Conservation (phyloP, 768 basidiomycete genomes). For the Rhodotorula paludigena region DNA sequence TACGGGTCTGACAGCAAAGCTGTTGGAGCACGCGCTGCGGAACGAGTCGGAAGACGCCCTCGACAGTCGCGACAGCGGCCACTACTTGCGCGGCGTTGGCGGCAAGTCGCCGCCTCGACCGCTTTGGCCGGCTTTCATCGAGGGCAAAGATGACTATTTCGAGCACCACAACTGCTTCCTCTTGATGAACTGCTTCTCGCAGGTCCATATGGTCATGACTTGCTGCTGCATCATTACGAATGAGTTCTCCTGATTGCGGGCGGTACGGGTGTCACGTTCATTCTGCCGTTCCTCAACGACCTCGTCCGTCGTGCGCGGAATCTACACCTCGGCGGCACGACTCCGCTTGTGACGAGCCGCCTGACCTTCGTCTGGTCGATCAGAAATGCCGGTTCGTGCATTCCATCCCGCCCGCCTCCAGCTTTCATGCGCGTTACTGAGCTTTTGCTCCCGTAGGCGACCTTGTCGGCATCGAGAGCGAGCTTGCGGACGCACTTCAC, state of each 20-base stretch:
- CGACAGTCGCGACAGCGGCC: not conserved
- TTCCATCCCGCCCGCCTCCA: not conserved
- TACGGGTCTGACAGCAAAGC: conserved; percentile 17
- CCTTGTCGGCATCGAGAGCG: conserved; percentile 12
- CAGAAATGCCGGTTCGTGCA: not conserved
- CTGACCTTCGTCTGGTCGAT: conserved; percentile 14
- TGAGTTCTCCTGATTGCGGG: conserved; percentile 15
- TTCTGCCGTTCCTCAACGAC: conserved; percentile 13
- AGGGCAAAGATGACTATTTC: conserved; percentile 9
- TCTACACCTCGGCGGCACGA: not conserved
- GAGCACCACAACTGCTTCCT: no score
- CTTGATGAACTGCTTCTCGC: not conserved
- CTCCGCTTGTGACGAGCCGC: conserved; percentile 4
- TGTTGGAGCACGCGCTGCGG: not conserved
- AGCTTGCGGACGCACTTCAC: conserved; percentile 13
- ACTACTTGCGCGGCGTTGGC: no score
- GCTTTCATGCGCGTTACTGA: not conserved
- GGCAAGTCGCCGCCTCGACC: not conserved
- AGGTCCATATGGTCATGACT: conserved; percentile 27
- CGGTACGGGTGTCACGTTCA: conserved; percentile 21
- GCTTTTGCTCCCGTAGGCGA: not conserved
- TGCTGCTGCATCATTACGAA: conserved; percentile 14
- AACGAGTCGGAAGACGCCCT: not conserved
- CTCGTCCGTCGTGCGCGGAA: conserved; percentile 13
- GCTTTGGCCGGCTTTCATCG: conserved; percentile 12